Percentiles rank a stretch among this genome's conserved stretches.
These are phyloP conservation scores for Pachyrhizus erosus DNA, from an alignment of 306 rosid species.

Conservation along the genomic window DNA sequence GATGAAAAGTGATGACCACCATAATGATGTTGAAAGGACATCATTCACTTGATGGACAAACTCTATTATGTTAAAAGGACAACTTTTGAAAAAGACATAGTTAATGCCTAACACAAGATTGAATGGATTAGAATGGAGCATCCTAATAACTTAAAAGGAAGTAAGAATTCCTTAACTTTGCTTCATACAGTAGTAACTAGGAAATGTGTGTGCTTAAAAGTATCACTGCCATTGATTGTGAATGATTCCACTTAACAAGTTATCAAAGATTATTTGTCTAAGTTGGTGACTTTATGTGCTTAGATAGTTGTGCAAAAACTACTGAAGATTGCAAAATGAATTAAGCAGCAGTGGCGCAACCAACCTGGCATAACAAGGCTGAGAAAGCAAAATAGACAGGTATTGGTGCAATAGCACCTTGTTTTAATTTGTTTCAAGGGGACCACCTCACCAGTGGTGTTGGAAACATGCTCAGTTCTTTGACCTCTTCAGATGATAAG, in stretches of 20 bases:
- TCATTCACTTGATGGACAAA: not conserved
- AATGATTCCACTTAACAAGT: not conserved
- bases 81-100: not conserved
- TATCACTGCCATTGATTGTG: not conserved
- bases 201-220: not conserved
- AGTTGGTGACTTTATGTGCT: not conserved
- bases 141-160: slow-evolving; percentile 29
- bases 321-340: not conserved
- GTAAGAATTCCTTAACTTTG: not conserved
- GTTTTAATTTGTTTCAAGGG: not conserved
- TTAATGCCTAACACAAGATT: not conserved
- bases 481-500: not conserved
- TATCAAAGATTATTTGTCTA: not conserved
- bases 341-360: not conserved
- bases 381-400: not conserved
- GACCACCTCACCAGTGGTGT: not conserved
- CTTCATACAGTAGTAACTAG: not conserved
- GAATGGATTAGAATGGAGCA: not conserved
- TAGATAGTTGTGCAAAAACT: not conserved
- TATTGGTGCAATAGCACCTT: not conserved
- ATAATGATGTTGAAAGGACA: not conserved
- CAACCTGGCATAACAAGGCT: not conserved
- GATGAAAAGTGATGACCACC: not conserved
- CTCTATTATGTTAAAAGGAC: not conserved
- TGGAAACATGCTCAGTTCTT: slow-evolving; percentile 20